Conservation (phyloP, 495 filamentous ascomycete species). For the Penicillium salamii region DNA sequence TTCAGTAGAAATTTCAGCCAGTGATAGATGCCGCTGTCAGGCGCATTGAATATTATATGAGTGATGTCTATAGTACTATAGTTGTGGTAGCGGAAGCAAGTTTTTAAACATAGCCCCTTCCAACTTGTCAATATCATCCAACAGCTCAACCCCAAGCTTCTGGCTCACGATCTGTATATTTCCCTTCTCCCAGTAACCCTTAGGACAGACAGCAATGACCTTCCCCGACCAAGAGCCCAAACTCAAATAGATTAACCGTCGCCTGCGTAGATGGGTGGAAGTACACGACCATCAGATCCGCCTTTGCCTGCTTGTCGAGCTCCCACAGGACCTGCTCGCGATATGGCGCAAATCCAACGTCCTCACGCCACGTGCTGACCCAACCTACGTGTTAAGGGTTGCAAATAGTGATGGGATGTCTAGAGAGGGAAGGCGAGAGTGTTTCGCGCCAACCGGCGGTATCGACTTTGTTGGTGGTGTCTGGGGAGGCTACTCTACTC, state of each 20-base stretch:
- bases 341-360: slow-evolving; percentile 41
- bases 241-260: slow-evolving; percentile 50
- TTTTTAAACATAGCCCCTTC: too few relatives aligned
- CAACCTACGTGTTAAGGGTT: slow-evolving; percentile 56
- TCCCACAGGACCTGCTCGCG: slow-evolving; percentile 58
- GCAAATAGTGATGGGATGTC: slow-evolving; percentile 52
- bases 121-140: slow-evolving; percentile 11
- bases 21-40: too few relatives aligned
- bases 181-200: slow-evolving; percentile 53
- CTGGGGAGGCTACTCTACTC: too few relatives aligned
- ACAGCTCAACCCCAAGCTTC: slow-evolving; percentile 24
- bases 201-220: slow-evolving; percentile 49
- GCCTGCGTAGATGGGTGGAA: slow-evolving; percentile 46
- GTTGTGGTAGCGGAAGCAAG: too few relatives aligned
- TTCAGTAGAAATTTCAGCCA: too few relatives aligned
- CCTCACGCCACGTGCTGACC: slow-evolving; percentile 54
- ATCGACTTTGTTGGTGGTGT: too few relatives aligned
- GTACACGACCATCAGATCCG: slow-evolving; percentile 53
- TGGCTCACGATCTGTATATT: slow-evolving; percentile 55
- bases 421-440: too few relatives aligned
- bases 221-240: slow-evolving; percentile 52
- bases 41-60: too few relatives aligned
- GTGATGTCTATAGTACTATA: too few relatives aligned
- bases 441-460: too few relatives aligned
- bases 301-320: slow-evolving; percentile 49